Base-by-base conservation (phyloP, 176 grass and related monocot genomes). In the Elymus sibiricus region DNA sequence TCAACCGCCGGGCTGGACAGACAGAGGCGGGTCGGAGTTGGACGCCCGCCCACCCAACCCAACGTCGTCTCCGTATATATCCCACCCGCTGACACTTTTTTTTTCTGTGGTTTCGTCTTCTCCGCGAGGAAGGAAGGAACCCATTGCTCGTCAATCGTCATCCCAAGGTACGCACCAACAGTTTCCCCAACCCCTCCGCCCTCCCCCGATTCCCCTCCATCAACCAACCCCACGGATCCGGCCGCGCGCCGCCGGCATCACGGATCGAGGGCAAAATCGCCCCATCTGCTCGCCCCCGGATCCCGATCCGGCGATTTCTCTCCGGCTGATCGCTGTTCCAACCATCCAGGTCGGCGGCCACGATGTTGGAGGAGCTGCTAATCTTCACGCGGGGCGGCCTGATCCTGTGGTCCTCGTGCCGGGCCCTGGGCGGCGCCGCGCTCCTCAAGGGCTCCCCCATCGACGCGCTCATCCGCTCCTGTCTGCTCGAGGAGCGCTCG, bases 351-450 rank as follows among this genome's bases (percentile, higher is more conserved):
- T 14, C 43, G 70, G 1, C 64, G 21, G 11, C 34, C 7, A 21
- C 77, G 88, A 98, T 98, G 96, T 81, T 98, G 88, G 96, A 98
- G 89, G 91, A 98, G 82, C 90, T 98, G 66, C 88, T 98, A 64
- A 89, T 98, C 93, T 98, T 98, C 86, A 98, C 91, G 61, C 87
- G 93, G 7, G 96, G 96, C 5, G 96, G 96, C 13, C 86, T 98
- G n/a, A 95, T 98, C 88, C 86, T 98, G 7, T 95, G 96, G 96
- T 95, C 94, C 11, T 95, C 94, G 2, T 95, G 94, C 91, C 81
- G 88, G 0, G 89, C 85, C 1, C 88, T 95, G 5, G 91, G 91
- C 67, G 87, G 64, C 12, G 89, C 88, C 1, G 79, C 89, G 1
- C 73, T 88, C 0, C 93, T 98, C 71, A 98, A 82, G 91, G 95